phyloP scores from a whole-genome alignment of 1,284 basidiomycete species.

The Malassezia obtusa region DNA sequence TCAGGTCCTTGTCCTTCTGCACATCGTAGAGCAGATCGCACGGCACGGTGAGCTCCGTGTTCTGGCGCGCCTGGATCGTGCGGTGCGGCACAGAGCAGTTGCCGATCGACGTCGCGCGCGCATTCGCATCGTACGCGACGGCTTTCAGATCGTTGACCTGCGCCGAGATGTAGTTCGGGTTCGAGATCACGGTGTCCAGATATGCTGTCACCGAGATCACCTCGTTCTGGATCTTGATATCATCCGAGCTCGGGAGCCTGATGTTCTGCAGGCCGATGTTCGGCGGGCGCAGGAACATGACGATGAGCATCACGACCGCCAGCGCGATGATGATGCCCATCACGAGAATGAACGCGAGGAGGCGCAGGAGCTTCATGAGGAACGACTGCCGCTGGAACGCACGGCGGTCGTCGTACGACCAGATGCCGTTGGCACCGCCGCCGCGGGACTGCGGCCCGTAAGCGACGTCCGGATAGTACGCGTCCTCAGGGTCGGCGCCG shows the following conservation, averaged over 20 bases:
- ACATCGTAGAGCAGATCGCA: slow-evolving; percentile 64
- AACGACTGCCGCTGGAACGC: slow-evolving; percentile 27
- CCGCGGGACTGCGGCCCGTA: not conserved
- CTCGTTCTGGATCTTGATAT: slow-evolving; percentile 22
- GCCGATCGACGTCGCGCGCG: slow-evolving; percentile 25
- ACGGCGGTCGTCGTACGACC: slow-evolving; percentile 33
- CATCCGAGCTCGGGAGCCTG: slow-evolving; percentile 23
- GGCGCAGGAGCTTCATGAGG: slow-evolving; percentile 31
- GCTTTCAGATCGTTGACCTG: slow-evolving; percentile 31
- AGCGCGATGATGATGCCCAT: slow-evolving; percentile 32
- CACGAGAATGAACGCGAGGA: slow-evolving; percentile 33
- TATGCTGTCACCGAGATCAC: slow-evolving; percentile 32
- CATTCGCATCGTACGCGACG: slow-evolving; percentile 23
- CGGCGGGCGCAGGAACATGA: slow-evolving; percentile 39
- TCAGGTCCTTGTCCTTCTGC: slow-evolving; percentile 55
- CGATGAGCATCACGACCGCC: slow-evolving; percentile 32
- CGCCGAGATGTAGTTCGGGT: slow-evolving; percentile 43
- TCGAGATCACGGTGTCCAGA: slow-evolving; percentile 36
- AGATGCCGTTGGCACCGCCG: slow-evolving; percentile 22
- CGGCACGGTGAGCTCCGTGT: slow-evolving; percentile 71
- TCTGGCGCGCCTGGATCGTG: slow-evolving; percentile 58
- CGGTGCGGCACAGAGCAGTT: slow-evolving; percentile 51
- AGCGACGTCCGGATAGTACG: not conserved
- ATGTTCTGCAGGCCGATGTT: slow-evolving; percentile 42
- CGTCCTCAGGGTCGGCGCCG: not conserved